Conservation (phyloP, 495 filamentous ascomycete species). For the Diplogelasinospora grovesii region DNA sequence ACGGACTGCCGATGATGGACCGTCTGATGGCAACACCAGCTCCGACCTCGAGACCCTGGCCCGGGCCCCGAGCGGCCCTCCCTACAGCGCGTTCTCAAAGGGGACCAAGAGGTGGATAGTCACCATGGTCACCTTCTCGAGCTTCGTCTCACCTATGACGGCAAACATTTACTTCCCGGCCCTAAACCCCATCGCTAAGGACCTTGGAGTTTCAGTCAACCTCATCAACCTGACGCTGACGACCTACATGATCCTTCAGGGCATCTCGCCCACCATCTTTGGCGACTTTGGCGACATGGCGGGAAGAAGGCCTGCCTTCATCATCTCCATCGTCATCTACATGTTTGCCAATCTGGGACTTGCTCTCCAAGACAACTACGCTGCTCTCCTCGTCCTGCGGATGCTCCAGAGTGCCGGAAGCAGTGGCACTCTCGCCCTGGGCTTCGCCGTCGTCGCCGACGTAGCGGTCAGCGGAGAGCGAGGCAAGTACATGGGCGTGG, state of each 20-base stretch:
- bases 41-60: conserved; percentile 20
- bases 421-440: conserved; percentile 50
- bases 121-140: conserved; percentile 56
- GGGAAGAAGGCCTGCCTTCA: conserved; percentile 54
- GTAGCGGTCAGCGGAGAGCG: conserved; percentile 52
- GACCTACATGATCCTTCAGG: conserved; percentile 59
- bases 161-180: conserved; percentile 79
- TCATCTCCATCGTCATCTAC: conserved; percentile 53
- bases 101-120: conserved; percentile 54
- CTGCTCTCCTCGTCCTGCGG: conserved; percentile 53
- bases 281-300: conserved; percentile 55
- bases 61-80: conserved; percentile 31
- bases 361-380: conserved; percentile 53
- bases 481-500: conserved; percentile 53
- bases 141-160: conserved; percentile 66
- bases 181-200: conserved; percentile 48
- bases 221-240: conserved; percentile 65
- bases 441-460: conserved; percentile 56
- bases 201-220: conserved; percentile 50
- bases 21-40: neutral
- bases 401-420: conserved; percentile 58
- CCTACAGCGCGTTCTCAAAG: conserved; percentile 52
- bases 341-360: conserved; percentile 57
- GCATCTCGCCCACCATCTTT: conserved; percentile 50
- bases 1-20: neutral